phyloP scores from a whole-genome alignment of 345 rosid species.

The Eucalyptus guilfoylei region DNA sequence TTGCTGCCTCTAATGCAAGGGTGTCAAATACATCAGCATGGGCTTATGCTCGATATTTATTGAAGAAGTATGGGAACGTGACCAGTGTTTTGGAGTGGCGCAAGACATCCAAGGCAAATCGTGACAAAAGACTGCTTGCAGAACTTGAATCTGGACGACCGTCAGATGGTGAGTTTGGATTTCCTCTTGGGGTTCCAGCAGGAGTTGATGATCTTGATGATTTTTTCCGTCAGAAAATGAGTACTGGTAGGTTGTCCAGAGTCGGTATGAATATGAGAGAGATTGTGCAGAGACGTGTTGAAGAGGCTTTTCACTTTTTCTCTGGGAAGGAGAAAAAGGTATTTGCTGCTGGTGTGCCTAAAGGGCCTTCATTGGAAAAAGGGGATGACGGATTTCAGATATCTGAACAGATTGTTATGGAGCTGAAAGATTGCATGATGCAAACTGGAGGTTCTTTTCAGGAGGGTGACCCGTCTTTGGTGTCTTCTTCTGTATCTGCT shows the following conservation, averaged over 20 bases:
- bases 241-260: conserved; percentile 52
- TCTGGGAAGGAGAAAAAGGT: conserved; percentile 55
- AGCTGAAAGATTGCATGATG: conserved; percentile 67
- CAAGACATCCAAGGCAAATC: conserved; percentile 51
- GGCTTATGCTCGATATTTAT: conserved; percentile 62
- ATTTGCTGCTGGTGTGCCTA: conserved; percentile 38
- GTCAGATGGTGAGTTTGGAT: conserved; percentile 63
- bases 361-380: conserved; percentile 41
- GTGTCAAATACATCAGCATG: conserved; percentile 57
- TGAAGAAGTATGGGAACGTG: conserved; percentile 64
- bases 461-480: conserved; percentile 95
- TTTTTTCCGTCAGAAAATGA: conserved; percentile 68
- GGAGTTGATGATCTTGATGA: conserved; percentile 89
- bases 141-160: conserved; percentile 80
- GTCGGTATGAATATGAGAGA: conserved; percentile 82
- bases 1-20: conserved; percentile 58
- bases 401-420: conserved; percentile 73
- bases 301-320: conserved; percentile 45
- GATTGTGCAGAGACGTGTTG: conserved; percentile 58
- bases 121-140: conserved; percentile 76
- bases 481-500: conserved; percentile 88
- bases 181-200: conserved; percentile 72
- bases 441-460: conserved; percentile 98
- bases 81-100: conserved; percentile 91
- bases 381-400: conserved; percentile 63